phyloP scores from a whole-genome alignment of 768 basidiomycete genomes.

The Nevesoporus exiguus region DNA sequence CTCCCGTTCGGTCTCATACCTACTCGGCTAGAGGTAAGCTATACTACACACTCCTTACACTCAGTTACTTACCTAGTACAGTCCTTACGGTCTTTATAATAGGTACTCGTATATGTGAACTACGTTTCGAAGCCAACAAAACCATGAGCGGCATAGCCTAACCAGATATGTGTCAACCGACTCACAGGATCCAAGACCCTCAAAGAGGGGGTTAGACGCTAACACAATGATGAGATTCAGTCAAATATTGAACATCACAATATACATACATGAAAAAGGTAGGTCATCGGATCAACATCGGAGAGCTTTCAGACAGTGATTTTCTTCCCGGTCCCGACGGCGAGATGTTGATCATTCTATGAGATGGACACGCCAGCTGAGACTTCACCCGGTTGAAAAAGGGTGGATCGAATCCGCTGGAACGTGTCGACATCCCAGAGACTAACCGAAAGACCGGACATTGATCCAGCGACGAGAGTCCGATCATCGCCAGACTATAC shows the following conservation, averaged over 20 bases:
- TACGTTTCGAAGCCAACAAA: background rate
- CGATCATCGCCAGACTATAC: background rate
- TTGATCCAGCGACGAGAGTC: slow-evolving; percentile 8
- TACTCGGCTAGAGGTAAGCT: too few relatives aligned
- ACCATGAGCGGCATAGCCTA: background rate
- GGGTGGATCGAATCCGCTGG: background rate
- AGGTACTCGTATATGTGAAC: background rate
- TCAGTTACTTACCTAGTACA: too few relatives aligned
- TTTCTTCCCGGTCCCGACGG: background rate
- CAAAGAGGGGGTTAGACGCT: too few relatives aligned
- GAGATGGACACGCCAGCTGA: slow-evolving; percentile 3
- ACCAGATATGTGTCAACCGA: background rate
- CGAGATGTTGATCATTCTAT: background rate
- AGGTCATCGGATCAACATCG: background rate
- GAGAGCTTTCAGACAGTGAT: background rate
- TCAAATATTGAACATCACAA: too few relatives aligned
- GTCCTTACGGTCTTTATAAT: too few relatives aligned
- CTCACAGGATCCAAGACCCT: too few relatives aligned
- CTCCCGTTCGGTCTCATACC: too few relatives aligned
- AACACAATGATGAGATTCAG: too few relatives aligned
- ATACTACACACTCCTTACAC: too few relatives aligned
- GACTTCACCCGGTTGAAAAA: background rate
- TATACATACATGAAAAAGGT: background rate
- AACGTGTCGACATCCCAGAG: slow-evolving; percentile 6
- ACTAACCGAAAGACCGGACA: background rate